phyloP scores from a whole-genome alignment of 306 rosid genomes.

The Acacia confusa region DNA sequence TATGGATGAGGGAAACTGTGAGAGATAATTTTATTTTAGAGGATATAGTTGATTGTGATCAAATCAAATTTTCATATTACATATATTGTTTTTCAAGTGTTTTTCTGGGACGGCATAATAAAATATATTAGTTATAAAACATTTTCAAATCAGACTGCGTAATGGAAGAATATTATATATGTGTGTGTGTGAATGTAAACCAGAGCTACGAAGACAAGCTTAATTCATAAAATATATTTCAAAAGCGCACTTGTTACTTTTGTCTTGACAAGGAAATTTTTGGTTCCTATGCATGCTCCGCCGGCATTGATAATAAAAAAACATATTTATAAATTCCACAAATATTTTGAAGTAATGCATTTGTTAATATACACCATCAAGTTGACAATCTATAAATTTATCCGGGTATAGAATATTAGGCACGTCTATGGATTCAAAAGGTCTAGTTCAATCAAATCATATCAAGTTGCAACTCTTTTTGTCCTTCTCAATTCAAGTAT shows the following conservation, averaged over 20 bases:
- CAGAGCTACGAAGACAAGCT: neutral
- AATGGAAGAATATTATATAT: neutral
- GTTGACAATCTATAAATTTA: too few species aligned
- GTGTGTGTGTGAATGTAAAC: neutral
- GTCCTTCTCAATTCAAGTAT: too few species aligned
- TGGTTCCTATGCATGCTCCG: conserved; percentile 20
- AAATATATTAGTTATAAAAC: neutral
- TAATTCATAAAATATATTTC: neutral
- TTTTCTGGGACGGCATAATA: neutral
- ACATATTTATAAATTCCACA: neutral
- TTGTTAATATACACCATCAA: neutral
- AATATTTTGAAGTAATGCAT: neutral
- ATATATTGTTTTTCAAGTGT: neutral
- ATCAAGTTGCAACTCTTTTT: too few species aligned
- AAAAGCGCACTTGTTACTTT: neutral
- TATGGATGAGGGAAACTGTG: neutral
- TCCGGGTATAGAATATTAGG: neutral
- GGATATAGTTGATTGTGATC: neutral
- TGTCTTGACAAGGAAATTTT: neutral
- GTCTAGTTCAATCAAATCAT: neutral
- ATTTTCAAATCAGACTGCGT: neutral
- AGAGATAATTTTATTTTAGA: neutral
- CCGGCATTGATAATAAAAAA: neutral
- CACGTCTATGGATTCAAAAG: neutral
- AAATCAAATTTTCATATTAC: neutral